phyloP scores from a whole-genome alignment of 768 basidiomycete species.

The Suillus hirtellus region DNA sequence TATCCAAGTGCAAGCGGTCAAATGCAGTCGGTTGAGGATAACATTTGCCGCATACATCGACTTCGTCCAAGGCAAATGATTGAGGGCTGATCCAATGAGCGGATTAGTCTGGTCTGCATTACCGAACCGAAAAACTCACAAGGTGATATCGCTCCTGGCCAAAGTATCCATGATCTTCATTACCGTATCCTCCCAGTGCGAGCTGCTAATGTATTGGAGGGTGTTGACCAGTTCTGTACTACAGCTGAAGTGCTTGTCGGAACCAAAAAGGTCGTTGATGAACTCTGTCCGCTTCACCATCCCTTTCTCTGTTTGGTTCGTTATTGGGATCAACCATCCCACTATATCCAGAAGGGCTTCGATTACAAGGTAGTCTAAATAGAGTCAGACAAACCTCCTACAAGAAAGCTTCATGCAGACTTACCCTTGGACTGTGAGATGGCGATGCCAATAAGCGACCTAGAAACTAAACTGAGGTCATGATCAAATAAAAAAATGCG shows the following conservation, averaged over 20 bases:
- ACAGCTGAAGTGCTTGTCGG: constrained; percentile 36
- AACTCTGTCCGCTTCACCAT: constrained; percentile 43
- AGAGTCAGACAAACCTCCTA: constrained; percentile 1
- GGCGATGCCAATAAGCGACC: constrained; percentile 47
- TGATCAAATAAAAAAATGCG: not conserved
- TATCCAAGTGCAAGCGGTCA: constrained; percentile 55
- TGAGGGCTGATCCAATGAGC: constrained; percentile 49
- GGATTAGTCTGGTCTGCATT: constrained; percentile 8
- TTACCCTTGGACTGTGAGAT: constrained; percentile 51
- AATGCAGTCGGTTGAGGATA: constrained; percentile 38
- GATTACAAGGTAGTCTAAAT: constrained; percentile 53
- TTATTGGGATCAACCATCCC: constrained; percentile 53
- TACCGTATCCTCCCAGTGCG: constrained; percentile 56
- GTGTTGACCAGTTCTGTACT: constrained; percentile 39
- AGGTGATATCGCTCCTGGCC: constrained; percentile 45
- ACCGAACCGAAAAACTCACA: constrained; percentile 39
- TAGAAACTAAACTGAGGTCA: constrained; percentile 22
- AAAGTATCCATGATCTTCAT: constrained; percentile 48
- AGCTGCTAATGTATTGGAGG: constrained; percentile 42
- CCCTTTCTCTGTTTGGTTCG: constrained; percentile 36
- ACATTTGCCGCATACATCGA: constrained; percentile 37
- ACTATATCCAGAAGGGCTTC: constrained; percentile 60
- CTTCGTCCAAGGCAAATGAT: constrained; percentile 47
- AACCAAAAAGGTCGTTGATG: constrained; percentile 52
- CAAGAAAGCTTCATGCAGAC: constrained; percentile 1